Evolutionary conservation across 306 rosid species (phyloP), one percentile per base, ranked within the genome.

Genomic region (Leucaena leucocephala): DNA sequence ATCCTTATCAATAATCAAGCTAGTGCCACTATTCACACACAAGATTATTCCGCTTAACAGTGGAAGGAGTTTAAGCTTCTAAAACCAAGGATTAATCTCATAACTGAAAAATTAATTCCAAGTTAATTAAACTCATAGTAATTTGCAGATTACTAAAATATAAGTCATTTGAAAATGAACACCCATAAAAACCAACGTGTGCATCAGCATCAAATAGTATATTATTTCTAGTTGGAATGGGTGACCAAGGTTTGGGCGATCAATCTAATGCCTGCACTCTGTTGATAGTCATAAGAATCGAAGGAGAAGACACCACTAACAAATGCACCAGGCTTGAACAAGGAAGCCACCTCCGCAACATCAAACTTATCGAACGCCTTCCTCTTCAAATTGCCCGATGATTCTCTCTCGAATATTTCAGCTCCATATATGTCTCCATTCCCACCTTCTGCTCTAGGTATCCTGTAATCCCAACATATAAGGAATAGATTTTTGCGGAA

Each of bases 301-400:
- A 95, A 83, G 80, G 97, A 90, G 83, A 95, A 90, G 83, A 85
- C 81, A 45, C 93, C 94, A 85, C 92, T 98, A 63, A 95, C 71
- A 62, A 83, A 83, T 64, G 83, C 88, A 73, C 94, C 97, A 1
- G 88, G 89, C 46, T 74, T 72, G 82, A 95, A 87, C 84, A 95
- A 75, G 54, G 89, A 59, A 55, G 71, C 82, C 19, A 92, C 91
- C 81, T 91, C 98, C 62, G 85, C 86, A 35, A 94, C 90, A 33
- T 92, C 96, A 38, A 85, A 91, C 78, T 85, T 86, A 44, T 91
- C 85, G 88, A 92, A 92, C 76, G 83, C 82, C 40, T 88, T 82
- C 80, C 87, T 84, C 59, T 91, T 89, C 74, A 77, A 85, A 2
- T 82, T 15, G 15, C 97, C 89, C 55, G 94, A 88, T 52, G 27